A percentile compares a stretch with the other conserved stretches of the same genome.
Conservation (phyloP, 352 stramenopile genomes). For the Phytophthora brassicae region DNA sequence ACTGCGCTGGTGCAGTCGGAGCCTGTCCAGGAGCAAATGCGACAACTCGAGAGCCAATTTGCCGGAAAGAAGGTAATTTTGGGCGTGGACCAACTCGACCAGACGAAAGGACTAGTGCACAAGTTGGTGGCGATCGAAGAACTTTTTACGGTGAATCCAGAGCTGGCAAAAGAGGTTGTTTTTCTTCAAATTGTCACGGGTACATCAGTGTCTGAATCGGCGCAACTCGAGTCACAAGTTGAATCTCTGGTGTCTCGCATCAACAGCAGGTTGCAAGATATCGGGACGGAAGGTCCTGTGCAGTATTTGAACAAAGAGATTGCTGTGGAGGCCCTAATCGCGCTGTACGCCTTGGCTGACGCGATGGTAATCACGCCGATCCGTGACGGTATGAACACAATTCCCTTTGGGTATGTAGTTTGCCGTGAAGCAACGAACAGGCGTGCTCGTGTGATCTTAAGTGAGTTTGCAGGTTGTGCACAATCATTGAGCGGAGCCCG, state of each 20-base stretch:
- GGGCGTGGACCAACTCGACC: constrained; percentile 81
- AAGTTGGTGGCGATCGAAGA: constrained; percentile 91
- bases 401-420: constrained; percentile 90
- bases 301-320: constrained; percentile 93
- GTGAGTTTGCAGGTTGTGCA: constrained; percentile 89
- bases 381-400: constrained; percentile 91
- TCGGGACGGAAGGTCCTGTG: constrained; percentile 81
- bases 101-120: constrained; percentile 90
- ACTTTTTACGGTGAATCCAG: constrained; percentile 81
- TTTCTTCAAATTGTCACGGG: constrained; percentile 93
- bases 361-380: constrained; percentile 84
- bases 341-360: constrained; percentile 87
- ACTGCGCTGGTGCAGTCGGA: constrained; percentile 61
- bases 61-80: constrained; percentile 85
- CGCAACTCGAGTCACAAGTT: constrained; percentile 83
- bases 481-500: constrained; percentile 84
- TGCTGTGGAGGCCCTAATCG: constrained; percentile 82
- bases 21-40: constrained; percentile 65
- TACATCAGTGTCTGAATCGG: constrained; percentile 50
- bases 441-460: constrained; percentile 86
- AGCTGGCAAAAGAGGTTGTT: constrained; percentile 93
- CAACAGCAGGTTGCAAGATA: constrained; percentile 91
- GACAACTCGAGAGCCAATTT: constrained; percentile 65
- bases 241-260: constrained; percentile 90
- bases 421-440: constrained; percentile 73